These are phyloP conservation scores for Cladosporium sp. DNA, from an alignment of 2,329 filamentous ascomycete genomes.

Conservation along the genomic window DNA sequence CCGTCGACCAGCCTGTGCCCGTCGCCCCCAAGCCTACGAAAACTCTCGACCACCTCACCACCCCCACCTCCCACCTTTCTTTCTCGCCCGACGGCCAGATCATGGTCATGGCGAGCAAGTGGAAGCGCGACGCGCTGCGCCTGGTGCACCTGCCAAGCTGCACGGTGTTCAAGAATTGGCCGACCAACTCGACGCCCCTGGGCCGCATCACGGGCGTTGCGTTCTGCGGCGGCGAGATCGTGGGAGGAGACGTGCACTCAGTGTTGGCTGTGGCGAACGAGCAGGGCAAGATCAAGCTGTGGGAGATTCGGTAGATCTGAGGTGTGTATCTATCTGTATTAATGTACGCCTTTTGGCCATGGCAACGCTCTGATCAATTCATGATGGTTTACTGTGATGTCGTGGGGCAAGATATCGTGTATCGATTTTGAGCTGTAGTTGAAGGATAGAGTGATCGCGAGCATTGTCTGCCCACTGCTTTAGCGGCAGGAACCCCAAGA, in stretches of 20 bases:
- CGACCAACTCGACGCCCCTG: constrained; percentile 80
- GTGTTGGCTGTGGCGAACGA: constrained; percentile 84
- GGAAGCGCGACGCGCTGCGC: constrained; percentile 82
- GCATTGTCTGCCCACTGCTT: no score
- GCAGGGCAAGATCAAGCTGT: constrained; percentile 77
- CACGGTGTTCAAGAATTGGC: constrained; percentile 96
- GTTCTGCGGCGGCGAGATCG: constrained; percentile 35
- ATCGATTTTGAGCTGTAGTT: no score
- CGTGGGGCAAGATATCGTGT: no score
- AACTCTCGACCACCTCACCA: constrained; percentile 79
- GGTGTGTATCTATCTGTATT: background rate
- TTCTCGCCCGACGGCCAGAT: constrained; percentile 90
- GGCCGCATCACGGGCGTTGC: constrained; percentile 65
- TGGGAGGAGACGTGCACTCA: constrained; percentile 34
- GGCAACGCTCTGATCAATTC: no score
- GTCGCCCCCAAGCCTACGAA: constrained; percentile 65
- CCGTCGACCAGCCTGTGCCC: constrained; percentile 41
- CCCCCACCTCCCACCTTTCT: constrained; percentile 68
- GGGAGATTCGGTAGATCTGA: constrained; percentile 61
- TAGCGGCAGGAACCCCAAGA: no score
- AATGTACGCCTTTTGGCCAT: background rate
- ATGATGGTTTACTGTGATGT: no score
- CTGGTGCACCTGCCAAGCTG: constrained; percentile 86
- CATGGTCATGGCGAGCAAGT: constrained; percentile 74
- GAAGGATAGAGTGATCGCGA: no score